A percentile compares a stretch with the other conserved stretches of the same genome.
Evolutionary conservation across 2,329 filamentous ascomycete species (phyloP).

Genomic region (Pseudogymnoascus sp.): DNA sequence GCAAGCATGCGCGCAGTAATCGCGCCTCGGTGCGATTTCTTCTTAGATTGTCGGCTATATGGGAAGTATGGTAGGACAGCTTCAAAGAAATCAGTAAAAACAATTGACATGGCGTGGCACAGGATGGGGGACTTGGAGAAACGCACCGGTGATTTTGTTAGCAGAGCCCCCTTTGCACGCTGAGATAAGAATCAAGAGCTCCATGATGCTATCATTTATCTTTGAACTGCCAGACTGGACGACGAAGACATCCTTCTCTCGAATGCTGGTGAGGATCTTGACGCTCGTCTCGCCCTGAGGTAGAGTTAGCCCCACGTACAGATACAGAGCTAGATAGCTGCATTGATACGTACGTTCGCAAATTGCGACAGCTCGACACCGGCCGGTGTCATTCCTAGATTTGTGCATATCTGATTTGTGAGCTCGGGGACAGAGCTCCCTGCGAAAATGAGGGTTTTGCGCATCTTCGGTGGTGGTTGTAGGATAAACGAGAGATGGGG

Average conservation of each 20-base stretch:
- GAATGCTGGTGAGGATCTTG: slow-evolving; percentile 66
- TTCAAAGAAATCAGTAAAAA: slow-evolving; percentile 31
- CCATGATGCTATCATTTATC: slow-evolving; percentile 99
- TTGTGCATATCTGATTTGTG: slow-evolving; percentile 60
- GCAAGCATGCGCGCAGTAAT: slow-evolving; percentile 97
- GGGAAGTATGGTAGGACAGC: slow-evolving; percentile 92
- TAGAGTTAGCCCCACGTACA: slow-evolving; percentile 20
- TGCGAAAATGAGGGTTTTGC: slow-evolving; percentile 61
- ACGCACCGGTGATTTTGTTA: slow-evolving; percentile 87
- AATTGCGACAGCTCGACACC: slow-evolving; percentile 62
- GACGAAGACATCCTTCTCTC: slow-evolving; percentile 98
- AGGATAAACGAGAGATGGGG: slow-evolving; percentile 6
- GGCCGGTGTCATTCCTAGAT: slow-evolving; percentile 58
- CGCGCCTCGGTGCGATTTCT: slow-evolving; percentile 92
- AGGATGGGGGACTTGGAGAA: not conserved
- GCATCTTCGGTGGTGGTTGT: slow-evolving; percentile 40
- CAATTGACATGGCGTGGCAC: not conserved
- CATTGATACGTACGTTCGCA: slow-evolving; percentile 52
- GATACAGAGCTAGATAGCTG: slow-evolving; percentile 21
- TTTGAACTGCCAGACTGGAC: slow-evolving; percentile 92
- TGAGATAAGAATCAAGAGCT: slow-evolving; percentile 97
- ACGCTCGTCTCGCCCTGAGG: slow-evolving; percentile 61
- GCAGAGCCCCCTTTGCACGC: slow-evolving; percentile 97
- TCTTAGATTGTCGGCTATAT: slow-evolving; percentile 99
- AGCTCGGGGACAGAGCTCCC: slow-evolving; percentile 61